Base-by-base conservation (phyloP, 768 basidiomycete species). In the Sporobolomyces roseus region DNA sequence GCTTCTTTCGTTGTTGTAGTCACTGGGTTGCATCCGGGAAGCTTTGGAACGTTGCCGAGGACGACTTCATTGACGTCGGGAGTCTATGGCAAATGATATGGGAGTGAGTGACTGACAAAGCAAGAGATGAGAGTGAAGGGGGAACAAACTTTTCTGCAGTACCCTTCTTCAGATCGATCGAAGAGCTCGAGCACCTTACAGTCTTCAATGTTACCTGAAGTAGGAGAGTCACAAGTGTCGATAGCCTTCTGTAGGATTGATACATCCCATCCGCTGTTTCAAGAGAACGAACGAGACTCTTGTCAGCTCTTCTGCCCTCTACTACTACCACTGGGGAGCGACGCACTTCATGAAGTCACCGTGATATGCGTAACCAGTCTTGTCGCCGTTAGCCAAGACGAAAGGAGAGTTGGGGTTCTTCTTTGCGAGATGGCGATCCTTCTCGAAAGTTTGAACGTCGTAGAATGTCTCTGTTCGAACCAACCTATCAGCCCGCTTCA, bases 341-440 rank as follows among this genome's bases (percentile, higher is more conserved):
- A n/a, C n/a, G n/a, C 36, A 41, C 54, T 56, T 56, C 12, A 83
- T 77, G 77, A 83, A 85, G 71, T 85, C 84, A 35, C 82, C 84
- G 75, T 84, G 84, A 16, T 45, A 46, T 0, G 85, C 86, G 74
- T 84, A 85, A 14, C 85, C 85, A 43, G 85, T 86, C 16, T 82
- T 81, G 74, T 88, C 87, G 41, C 87, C 87, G 68, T 84, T 78
- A 25, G 86, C 81, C 35, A 80, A 84, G 79, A 85, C 84, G 70
- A 84, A 84, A 35, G 84, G 84, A 72, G 84, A 83, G 21, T 76
- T 74, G 1, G 82, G 66, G 73, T 84, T 81, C 81, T 77, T 81
- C 81, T 77, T 81, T 2, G 84, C 83, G 46, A 55, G 25, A 25
- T 38, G 10, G 19, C 66, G 27, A 32, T 33, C 56, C 19, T 21